Evolutionary conservation across 108 stramenopile species (phyloP).

Genomic region (Parmales sp.): DNA sequence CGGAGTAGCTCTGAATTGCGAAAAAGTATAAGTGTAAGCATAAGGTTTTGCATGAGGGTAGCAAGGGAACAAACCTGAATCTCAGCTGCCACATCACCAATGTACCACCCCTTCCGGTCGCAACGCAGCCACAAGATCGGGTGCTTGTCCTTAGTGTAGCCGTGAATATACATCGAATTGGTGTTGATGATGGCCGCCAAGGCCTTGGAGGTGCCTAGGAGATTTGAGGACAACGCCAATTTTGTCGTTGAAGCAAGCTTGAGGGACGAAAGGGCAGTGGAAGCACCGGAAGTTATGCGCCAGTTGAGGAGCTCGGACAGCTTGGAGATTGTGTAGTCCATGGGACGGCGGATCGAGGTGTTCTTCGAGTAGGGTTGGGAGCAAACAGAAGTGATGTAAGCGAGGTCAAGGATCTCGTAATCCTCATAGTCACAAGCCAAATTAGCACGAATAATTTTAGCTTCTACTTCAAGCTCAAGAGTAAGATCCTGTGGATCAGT

Average conservation of each 20-base stretch:
- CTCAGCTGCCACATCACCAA: conserved; percentile 71
- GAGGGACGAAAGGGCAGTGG: conserved; percentile 54
- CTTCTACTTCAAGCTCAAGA: no score
- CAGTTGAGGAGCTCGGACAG: conserved; percentile 70
- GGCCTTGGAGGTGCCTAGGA: conserved; percentile 62
- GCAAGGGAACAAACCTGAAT: no score
- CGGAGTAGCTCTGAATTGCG: no score
- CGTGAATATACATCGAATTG: conserved; percentile 64
- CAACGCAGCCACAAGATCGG: conserved; percentile 74
- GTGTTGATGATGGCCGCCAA: conserved; percentile 56
- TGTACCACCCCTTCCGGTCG: conserved; percentile 73
- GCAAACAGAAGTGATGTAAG: conserved; percentile 67
- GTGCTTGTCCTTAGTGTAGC: conserved; percentile 70
- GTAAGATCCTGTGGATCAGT: no score
- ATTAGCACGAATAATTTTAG: no score
- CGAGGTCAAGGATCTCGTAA: conserved; percentile 59
- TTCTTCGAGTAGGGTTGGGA: conserved; percentile 84
- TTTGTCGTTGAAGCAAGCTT: conserved; percentile 53
- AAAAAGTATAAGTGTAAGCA: no score
- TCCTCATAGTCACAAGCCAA: no score
- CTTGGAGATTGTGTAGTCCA: conserved; percentile 73
- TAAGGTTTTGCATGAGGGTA: no score
- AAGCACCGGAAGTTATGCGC: conserved; percentile 62
- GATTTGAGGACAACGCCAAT: conserved; percentile 51
- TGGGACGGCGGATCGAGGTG: conserved; percentile 65